Percentiles rank a stretch among this genome's conserved stretches.
These are phyloP conservation scores for Flueggea neowawraea DNA, from an alignment of 441 rosid genomes.

Conservation along the genomic window DNA sequence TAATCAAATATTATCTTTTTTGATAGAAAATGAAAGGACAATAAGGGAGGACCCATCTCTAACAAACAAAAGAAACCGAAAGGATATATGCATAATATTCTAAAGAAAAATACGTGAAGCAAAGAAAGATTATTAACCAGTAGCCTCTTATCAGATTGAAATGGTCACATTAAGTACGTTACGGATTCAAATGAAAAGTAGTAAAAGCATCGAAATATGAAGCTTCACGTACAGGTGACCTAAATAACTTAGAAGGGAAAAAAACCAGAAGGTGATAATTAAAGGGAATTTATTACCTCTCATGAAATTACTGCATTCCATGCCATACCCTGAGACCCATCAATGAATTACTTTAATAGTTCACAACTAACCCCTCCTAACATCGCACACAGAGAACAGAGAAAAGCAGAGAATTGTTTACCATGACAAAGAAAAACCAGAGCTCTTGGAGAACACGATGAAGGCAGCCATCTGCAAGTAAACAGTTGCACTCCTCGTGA, in stretches of 20 bases:
- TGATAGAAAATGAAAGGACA: too few relatives aligned
- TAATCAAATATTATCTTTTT: too few relatives aligned
- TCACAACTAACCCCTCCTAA: conserved; percentile 14
- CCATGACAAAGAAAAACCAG: conserved; percentile 97
- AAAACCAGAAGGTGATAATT: background rate
- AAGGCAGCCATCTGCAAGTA: conserved; percentile 86
- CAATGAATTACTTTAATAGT: conserved; percentile 13
- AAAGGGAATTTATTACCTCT: conserved; percentile 57
- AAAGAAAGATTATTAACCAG: too few relatives aligned
- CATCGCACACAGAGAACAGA: background rate
- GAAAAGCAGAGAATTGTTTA: conserved; percentile 5
- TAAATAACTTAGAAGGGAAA: background rate
- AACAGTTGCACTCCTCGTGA: conserved; percentile 76
- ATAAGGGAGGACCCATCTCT: too few relatives aligned
- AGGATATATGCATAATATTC: too few relatives aligned
- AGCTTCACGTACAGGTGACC: too few relatives aligned
- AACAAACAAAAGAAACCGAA: too few relatives aligned
- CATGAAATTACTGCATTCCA: conserved; percentile 97
- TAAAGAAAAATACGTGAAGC: too few relatives aligned
- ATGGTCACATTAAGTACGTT: too few relatives aligned
- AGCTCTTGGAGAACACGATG: conserved; percentile 63
- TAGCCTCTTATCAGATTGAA: too few relatives aligned
- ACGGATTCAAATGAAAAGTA: too few relatives aligned
- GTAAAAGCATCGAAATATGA: too few relatives aligned
- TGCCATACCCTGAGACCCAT: conserved; percentile 80